Base-by-base conservation (phyloP, 495 filamentous ascomycete genomes). In the Hypoxylon fragiforme region DNA sequence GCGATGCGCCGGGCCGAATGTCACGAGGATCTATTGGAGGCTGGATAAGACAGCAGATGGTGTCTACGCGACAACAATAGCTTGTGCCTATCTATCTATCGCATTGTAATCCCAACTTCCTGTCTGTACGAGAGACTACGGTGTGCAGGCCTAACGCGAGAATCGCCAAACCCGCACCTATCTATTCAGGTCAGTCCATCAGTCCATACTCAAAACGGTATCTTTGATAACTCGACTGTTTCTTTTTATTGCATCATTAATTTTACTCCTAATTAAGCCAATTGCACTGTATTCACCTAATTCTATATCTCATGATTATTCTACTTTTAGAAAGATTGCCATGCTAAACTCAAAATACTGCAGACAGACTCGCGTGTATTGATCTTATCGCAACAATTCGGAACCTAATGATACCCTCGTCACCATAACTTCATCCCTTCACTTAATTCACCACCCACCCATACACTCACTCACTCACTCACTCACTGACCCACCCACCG, bases 1-100 rank as follows among this genome's bases (percentile, higher is more conserved):
- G 65, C 63, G 57, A 68, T 68, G 65, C 65, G 65, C 62, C 58
- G 55, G 57, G 62, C 50, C 62, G 55, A 65, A 63, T 64, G 65
- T 52, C 53, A 57, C 62, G 49, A 61, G 54, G 65, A 61, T 58
- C 56, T 60, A 62, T 54, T 63, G 58, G 62, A 63, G 65, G 65
- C 65, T 65, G 65, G 65, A 65, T 68, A 68, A 65, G 28, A 62
- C 54, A 55, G 62, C 50, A 61, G 51, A 49, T 55, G 34, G 54
- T 60, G 48, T 59, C 51, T 60, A 59, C 61, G 64, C 64, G 64
- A 67, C 64, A 50, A 62, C 61, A 56, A 57, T 51, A 57, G 41
- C 57, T 53, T 51, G 44, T 50, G 50, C 50, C 44, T 45, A 45
- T 52, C 44, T 45, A 45, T 52, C 49, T 50, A 37, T 35, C 42